Base-by-base conservation (phyloP, 805 yeast genomes). In the Candida caryicola region DNA sequence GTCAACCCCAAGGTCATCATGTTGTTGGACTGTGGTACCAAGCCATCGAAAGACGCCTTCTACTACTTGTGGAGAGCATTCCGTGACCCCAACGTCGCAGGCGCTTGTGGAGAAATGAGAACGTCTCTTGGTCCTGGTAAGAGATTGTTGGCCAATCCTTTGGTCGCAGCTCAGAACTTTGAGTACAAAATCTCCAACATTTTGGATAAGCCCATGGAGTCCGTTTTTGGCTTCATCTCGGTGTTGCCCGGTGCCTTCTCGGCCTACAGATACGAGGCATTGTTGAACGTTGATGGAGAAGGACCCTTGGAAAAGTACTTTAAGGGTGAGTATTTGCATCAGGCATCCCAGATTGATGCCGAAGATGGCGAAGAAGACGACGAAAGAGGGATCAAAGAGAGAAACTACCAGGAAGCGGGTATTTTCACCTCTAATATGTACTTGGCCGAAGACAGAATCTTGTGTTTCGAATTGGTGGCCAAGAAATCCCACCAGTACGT, bases 181-280 rank as follows among this genome's bases (percentile, higher is more conserved):
- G 99, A 91, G 59, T 93, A 93, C 61, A 93, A 93, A 62, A 90
- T 89, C 70, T 88, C 96, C 4, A 93, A 91, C 59, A 87, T 91
- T 45, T 70, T 91, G 43, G 98, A 93, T 66, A 91, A 93, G 61
- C 97, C 99, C 0, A 84, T 89, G 74, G 99, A 91, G 60, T 83
- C 95, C 3, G 85, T 83, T 2, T 91, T 93, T 64, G 99, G 99
- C 0, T 91, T 88, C 57, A 90, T 91, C 49, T 77, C 95, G 0
- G 98, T 93, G 41, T 72, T 93, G 37, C 98, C 98, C 0, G 98
- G 98, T 53, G 98, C 98, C 0, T 90, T 93, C 52, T 85, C 95
- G 12, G 99, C 98, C 0, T 91, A 93, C 59, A 70, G 98, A 43
- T 90, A 81, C 53, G 76, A 71, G 26, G 98, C 97, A 0, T 69